Conservation (phyloP, 148 eudicot species). For the Camellia granthamiana region DNA sequence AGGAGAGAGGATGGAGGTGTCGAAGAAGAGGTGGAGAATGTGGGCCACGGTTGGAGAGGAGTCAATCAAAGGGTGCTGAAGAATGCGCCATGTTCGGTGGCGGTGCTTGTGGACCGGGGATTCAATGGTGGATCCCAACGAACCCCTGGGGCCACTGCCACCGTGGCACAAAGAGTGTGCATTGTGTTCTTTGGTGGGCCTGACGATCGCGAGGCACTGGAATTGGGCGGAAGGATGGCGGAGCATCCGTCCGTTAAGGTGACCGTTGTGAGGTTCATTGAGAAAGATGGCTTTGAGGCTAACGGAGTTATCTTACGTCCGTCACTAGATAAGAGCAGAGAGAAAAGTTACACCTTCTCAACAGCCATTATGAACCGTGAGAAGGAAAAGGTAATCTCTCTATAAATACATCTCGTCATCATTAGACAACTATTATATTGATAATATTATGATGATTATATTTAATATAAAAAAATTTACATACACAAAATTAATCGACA, state of each 20-base stretch:
- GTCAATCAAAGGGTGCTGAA: slow-evolving; percentile 53
- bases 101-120: slow-evolving; percentile 55
- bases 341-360: slow-evolving; percentile 9
- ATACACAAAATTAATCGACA: too few species aligned
- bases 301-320: neutral
- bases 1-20: neutral
- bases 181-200: slow-evolving; percentile 67
- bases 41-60: slow-evolving; percentile 52
- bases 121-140: slow-evolving; percentile 17
- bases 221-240: slow-evolving; percentile 50
- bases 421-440: too few species aligned
- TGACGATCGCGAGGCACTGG: slow-evolving; percentile 53
- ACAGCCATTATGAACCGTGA: slow-evolving; percentile 9
- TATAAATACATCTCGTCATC: too few species aligned
- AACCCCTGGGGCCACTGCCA: neutral
- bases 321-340: slow-evolving; percentile 2
- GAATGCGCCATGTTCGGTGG: slow-evolving; percentile 56
- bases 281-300: neutral
- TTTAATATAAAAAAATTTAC: too few species aligned
- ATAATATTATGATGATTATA: too few species aligned
- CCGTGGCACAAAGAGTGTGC: slow-evolving; percentile 27
- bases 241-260: slow-evolving; percentile 51
- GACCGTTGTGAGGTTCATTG: slow-evolving; percentile 24
- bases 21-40: slow-evolving; percentile 34
- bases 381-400: slow-evolving; percentile 10